phyloP scores from a whole-genome alignment of 2,329 filamentous ascomycete species.

The Fusarium coffeatum region DNA sequence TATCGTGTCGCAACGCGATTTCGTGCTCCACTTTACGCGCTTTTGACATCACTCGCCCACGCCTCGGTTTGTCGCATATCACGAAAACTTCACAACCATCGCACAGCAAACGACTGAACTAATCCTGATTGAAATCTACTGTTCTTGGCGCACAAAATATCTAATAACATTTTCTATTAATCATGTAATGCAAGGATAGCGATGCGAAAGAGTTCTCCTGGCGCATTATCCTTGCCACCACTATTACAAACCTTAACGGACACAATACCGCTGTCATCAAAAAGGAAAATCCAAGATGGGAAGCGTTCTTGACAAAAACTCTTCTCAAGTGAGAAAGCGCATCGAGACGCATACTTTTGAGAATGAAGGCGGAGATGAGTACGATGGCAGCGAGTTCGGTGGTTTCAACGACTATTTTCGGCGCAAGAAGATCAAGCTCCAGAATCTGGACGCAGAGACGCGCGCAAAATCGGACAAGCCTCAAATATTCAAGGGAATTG shows the following conservation, averaged over 20 bases:
- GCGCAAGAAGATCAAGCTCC: constrained; percentile 95
- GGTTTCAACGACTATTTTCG: constrained; percentile 93
- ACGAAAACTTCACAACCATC: constrained; percentile 2
- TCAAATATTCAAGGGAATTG: constrained; percentile 88
- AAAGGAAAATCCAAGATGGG: constrained; percentile 60
- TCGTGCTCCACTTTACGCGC: constrained; percentile 54
- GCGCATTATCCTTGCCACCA: constrained; percentile 17
- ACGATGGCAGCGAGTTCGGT: constrained; percentile 85
- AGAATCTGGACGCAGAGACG: constrained; percentile 89
- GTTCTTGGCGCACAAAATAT: neutral
- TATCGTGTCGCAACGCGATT: constrained; percentile 53
- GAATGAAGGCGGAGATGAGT: constrained; percentile 89
- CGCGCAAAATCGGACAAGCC: constrained; percentile 78
- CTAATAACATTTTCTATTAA: neutral
- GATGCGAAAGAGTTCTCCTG: constrained; percentile 1
- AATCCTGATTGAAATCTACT: neutral
- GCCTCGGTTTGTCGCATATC: neutral
- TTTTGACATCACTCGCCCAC: constrained; percentile 24
- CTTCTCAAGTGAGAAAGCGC: constrained; percentile 69
- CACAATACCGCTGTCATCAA: neutral
- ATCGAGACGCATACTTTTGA: constrained; percentile 77
- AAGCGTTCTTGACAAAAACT: constrained; percentile 71
- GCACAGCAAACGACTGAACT: neutral
- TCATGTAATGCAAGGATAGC: constrained; percentile 3
- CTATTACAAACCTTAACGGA: constrained; percentile 7